Evolutionary conservation across 2,329 filamentous ascomycete species (phyloP).

Genomic region (Nemania bipapillata): DNA sequence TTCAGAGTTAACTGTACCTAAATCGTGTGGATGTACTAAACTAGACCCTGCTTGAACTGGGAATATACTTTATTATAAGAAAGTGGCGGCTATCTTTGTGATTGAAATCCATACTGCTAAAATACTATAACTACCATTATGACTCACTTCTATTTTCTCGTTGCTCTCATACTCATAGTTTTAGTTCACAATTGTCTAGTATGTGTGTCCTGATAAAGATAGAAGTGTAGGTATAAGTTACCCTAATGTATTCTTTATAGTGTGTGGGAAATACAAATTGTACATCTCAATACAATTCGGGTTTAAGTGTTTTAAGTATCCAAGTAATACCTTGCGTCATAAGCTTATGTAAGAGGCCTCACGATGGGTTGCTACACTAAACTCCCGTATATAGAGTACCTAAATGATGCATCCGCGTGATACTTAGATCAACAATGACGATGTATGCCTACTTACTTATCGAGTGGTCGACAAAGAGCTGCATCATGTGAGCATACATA

Average conservation of each 20-base stretch:
- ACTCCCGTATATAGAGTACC: background rate
- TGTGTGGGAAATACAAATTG: too few relatives aligned
- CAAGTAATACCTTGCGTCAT: constrained; percentile 17
- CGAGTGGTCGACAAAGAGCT: background rate
- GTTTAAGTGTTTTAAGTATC: background rate
- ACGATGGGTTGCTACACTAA: background rate
- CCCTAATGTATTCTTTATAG: too few relatives aligned
- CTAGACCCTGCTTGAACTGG: too few relatives aligned
- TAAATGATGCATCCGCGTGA: constrained; percentile 26
- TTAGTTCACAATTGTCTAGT: too few relatives aligned
- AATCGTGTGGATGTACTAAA: too few relatives aligned
- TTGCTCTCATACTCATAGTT: background rate
- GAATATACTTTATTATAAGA: too few relatives aligned
- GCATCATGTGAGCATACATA: constrained; percentile 34
- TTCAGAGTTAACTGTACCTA: too few relatives aligned
- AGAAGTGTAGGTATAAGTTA: background rate
- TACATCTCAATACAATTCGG: too few relatives aligned
- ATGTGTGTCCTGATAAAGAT: background rate
- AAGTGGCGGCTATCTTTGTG: too few relatives aligned
- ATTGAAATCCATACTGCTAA: too few relatives aligned
- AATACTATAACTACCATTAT: background rate
- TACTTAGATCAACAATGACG: constrained; percentile 19
- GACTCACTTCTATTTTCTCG: background rate
- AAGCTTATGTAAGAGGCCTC: constrained; percentile 31
- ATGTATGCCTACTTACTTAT: background rate